Base-by-base conservation (phyloP, 768 basidiomycete species). In the Butyriboletus loyo region DNA sequence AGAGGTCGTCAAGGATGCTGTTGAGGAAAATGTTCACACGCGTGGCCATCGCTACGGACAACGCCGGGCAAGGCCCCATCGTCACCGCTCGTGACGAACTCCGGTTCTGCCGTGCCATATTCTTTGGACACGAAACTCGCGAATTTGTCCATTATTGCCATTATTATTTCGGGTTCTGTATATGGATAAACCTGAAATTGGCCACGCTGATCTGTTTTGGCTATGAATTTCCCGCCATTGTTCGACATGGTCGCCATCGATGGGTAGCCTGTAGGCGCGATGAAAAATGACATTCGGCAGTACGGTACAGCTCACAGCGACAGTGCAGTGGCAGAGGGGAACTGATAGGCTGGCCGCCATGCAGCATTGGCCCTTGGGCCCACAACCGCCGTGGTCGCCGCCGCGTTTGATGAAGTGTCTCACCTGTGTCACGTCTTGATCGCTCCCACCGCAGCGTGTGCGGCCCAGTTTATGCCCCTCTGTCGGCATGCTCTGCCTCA, bases 41-140 rank as follows among this genome's bases (percentile, higher is more conserved):
- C 71, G 69, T 70, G 69, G 69, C 69, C 69, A 70, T 70, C 69
- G 69, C 69, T 72, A 70, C 69, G 69, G 69, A 70, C 70, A 72
- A 70, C 69, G 69, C 70, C 69, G 69, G 65, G 66, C 69, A 72
- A 72, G 70, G 70, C 70, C 69, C 68, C 69, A 72, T 72, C 70
- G 69, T 70, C 70, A 72, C 69, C 71, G 69, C 71, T 67, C 68
- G 69, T 70, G 65, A 68, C 69, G 69, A 72, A 72, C 69, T 69
- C 69, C 67, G 71, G 63, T 60, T 66, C 50, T 61, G 55, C 60
- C 61, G 66, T 69, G 63, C 66, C 67, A 68, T 58, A 60, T 45
- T 53, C 21, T 66, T 67, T 69, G 58, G 62, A 32, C 56, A 70
- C 67, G 47, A 69, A 60, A 63, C 60, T 60, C 38, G 17, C 5